phyloP scores from a whole-genome alignment of 2,329 filamentous ascomycete genomes.

The Neonectria sp. region DNA sequence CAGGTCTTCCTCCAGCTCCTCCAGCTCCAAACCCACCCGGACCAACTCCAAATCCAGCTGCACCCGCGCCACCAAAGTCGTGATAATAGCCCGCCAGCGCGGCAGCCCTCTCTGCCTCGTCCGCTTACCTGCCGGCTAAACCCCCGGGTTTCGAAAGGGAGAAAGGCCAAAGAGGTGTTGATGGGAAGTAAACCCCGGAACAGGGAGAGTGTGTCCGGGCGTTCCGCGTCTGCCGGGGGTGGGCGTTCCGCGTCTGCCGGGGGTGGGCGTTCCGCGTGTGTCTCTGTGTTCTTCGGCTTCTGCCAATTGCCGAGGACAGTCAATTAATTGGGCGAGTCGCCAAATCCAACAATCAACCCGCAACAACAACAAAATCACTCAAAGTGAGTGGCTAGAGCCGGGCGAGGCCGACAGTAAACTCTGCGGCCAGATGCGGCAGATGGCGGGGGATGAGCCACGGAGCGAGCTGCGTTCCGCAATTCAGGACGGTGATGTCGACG shows the following conservation, averaged over 20 bases:
- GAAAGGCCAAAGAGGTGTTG: neutral
- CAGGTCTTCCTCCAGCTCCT: conserved; percentile 11
- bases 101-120: conserved; percentile 16
- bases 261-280: neutral
- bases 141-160: neutral
- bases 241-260: too few species aligned
- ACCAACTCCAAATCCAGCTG: conserved; percentile 5
- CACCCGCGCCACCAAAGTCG: conserved; percentile 37
- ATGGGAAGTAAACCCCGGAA: neutral
- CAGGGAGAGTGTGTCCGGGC: neutral
- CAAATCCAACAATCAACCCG: neutral
- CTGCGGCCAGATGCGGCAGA: conserved; percentile 11
- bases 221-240: conserved; percentile 1
- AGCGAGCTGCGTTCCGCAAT: conserved; percentile 7
- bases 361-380: neutral
- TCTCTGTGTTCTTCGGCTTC: neutral
- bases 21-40: conserved; percentile 1
- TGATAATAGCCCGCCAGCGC: conserved; percentile 41
- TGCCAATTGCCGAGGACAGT: neutral
- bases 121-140: conserved; percentile 13
- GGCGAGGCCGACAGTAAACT: conserved; percentile 9
- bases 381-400: conserved; percentile 5
- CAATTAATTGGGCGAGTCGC: too few species aligned
- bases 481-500: neutral
- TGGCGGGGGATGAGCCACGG: neutral